Evolutionary conservation across 2,329 filamentous ascomycete species (phyloP), one percentile per base, ranked within the genome.

Genomic region (Pseudogymnoascus sp.): DNA sequence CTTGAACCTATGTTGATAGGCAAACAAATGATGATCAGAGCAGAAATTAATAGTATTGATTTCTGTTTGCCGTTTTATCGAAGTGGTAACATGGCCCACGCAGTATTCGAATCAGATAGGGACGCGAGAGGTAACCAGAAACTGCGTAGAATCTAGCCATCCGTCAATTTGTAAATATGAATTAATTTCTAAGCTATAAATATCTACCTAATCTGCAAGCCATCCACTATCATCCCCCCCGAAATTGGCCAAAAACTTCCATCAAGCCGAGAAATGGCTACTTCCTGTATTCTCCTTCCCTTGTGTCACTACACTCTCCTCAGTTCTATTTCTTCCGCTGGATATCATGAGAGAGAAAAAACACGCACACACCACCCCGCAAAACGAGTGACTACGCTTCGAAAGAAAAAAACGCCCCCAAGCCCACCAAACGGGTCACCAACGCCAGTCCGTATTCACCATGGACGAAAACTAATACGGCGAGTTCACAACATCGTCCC

Each of bases 401-500:
- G 29, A 33, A 29, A 56, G 19, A 19, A 33, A 56, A 31, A 33
- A 56, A 56, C 50, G 50, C 50, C 50, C 50, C 29, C 26, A 56
- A 56, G 7, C 21, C 42, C 6, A 5, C 11, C 19, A 46, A 46
- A 46, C 21, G 11, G 21, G 13, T 26, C 42, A 46, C 21, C 42
- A 46, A 56, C 50, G n/a, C 50, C 50, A 56, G 17, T 21, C 50
- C 50, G 10, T 21, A 56, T 56, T 56, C 50, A 56, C 29, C 15
- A 19, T n/a, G 13, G 21, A 56, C n/a, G 26, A 56, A 33, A n/a
- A 19, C 59, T 74, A 87, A 69, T 82, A 87, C 11, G 83, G 81
- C 37, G 83, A 82, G 71, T 96, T 88, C 23, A 97, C 93, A 69
- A 97, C 87, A 63, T 96, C 91, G 44, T 92, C 89, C 72, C 84